Base-by-base conservation (phyloP, 441 rosid genomes). In the Gossypium gossypioides region DNA sequence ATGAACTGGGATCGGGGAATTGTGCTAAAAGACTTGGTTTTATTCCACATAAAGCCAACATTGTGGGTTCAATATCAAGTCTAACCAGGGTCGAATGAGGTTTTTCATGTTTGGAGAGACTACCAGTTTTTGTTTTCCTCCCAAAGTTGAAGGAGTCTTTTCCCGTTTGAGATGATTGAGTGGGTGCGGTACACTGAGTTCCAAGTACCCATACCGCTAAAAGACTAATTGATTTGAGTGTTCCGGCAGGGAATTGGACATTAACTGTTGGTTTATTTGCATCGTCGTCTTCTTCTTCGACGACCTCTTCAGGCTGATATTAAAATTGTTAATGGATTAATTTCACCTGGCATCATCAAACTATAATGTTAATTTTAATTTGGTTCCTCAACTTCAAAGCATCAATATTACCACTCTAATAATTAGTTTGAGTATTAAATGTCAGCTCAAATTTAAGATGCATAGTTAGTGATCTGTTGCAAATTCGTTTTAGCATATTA, bases 121-220 rank as follows among this genome's bases (percentile, higher is more conserved):
- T 18, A 16, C 10, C 42, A n/a, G 21, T 59, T 1, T 59, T 27
- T 59, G 1, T 37, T 37, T 37, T 37, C 42, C 65, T 62, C 8
- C 15, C 48, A 62, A 34, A 62, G 50, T 61, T 61, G 6, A 16
- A 34, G 24, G 50, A 34, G 3, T 18, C 15, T 16, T 16, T 34
- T 5, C 48, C 21, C 7, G 22, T 61, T 62, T 21, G n/a, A 32
- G 48, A 37, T 62, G 50, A 61, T 61, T 61, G 67, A 34, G 46
- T 16, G 67, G 24, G 18, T 32, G 18, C 4, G 67, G 6, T 62
- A 34, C 67, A 34, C 15, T 37, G 24, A 34, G 50, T 16, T 62
- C 48, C 67, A 34, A 62, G 67, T 50, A 8, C 46, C 67, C 67
- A 62, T 62, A 37, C 50, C 67, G 50, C 50, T 34, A 18, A 16